Percentiles rank a stretch among this genome's conserved stretches.
These are phyloP conservation scores for Entomortierella beljakovae DNA, from an alignment of 192 early-diverging fungal genomes.

Conservation along the genomic window DNA sequence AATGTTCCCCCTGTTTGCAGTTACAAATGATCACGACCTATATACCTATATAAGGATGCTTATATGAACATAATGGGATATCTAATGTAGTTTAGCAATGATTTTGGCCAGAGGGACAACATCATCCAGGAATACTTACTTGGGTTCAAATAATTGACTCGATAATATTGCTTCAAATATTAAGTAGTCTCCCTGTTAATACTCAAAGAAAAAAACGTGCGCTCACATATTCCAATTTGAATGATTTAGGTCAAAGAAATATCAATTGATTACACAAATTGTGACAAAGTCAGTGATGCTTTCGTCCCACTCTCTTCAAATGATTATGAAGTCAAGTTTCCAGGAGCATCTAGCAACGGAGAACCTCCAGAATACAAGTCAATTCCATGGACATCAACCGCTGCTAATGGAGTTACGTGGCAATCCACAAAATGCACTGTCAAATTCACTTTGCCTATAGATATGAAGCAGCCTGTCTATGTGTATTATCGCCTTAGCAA, in stretches of 20 bases:
- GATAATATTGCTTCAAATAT: background rate
- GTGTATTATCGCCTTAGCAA: constrained; percentile 97
- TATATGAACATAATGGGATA: too few relatives aligned
- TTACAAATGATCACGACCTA: background rate
- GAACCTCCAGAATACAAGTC: constrained; percentile 38
- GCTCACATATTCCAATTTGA: constrained; percentile 21
- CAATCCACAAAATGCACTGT: constrained; percentile 73
- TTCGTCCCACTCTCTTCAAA: constrained; percentile 15
- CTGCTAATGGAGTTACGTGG: constrained; percentile 14
- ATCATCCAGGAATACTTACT: background rate
- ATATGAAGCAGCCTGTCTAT: constrained; percentile 83
- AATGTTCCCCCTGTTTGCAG: background rate
- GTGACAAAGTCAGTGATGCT: constrained; percentile 55
- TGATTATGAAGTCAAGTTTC: constrained; percentile 28
- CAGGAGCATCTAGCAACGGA: constrained; percentile 11
- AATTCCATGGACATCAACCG: background rate
- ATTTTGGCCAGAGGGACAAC: background rate
- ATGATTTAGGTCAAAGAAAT: constrained; percentile 80
- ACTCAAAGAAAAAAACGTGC: too few relatives aligned
- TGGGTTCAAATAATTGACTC: background rate
- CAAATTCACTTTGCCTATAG: constrained; percentile 73
- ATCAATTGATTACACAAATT: constrained; percentile 94
- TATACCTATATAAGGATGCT: too few relatives aligned
- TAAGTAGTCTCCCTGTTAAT: too few relatives aligned
- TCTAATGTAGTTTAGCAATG: too few relatives aligned